Evolutionary conservation across 768 basidiomycete genomes (phyloP).

Genomic region (Tylopilus vinaceipallidus): DNA sequence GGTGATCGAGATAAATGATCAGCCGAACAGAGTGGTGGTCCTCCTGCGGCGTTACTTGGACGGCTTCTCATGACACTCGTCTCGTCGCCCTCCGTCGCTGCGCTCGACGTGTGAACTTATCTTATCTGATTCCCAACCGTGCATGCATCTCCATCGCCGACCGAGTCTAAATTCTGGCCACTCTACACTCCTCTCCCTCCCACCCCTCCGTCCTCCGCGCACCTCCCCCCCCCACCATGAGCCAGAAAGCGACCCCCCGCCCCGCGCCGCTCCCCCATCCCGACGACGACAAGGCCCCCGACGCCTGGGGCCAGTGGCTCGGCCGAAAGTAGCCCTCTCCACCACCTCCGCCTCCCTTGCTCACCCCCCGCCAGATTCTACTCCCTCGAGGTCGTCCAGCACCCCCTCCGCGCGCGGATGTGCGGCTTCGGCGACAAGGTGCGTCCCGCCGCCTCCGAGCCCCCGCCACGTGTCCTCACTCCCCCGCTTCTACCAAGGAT

Average conservation of each 20-base stretch:
- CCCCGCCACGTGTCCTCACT: constrained; percentile 11
- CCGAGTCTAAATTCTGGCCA: background rate
- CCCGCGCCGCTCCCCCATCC: background rate
- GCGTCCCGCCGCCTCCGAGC: constrained; percentile 22
- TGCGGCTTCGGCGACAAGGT: constrained; percentile 98
- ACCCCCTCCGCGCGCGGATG: constrained; percentile 89
- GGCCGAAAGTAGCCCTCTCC: constrained; percentile 52
- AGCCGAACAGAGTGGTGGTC: too few relatives aligned
- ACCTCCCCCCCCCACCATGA: constrained; percentile 42
- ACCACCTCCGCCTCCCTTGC: background rate
- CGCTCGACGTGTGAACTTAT: constrained; percentile 31
- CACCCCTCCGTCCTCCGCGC: background rate
- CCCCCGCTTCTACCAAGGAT: constrained; percentile 54
- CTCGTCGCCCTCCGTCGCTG: background rate
- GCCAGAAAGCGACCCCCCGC: constrained; percentile 47
- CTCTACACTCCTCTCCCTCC: background rate
- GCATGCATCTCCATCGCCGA: background rate
- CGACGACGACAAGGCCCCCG: constrained; percentile 42
- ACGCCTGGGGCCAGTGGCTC: constrained; percentile 71
- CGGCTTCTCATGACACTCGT: constrained; percentile 1
- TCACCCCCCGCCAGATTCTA: constrained; percentile 55
- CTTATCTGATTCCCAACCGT: constrained; percentile 33
- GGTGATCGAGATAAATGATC: background rate
- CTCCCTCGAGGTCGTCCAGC: constrained; percentile 80
- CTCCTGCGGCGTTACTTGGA: too few relatives aligned